A percentile compares a stretch with the other conserved stretches of the same genome.
phyloP scores from a whole-genome alignment of 139 green algal species.

The Spirogloea muscicola region DNA sequence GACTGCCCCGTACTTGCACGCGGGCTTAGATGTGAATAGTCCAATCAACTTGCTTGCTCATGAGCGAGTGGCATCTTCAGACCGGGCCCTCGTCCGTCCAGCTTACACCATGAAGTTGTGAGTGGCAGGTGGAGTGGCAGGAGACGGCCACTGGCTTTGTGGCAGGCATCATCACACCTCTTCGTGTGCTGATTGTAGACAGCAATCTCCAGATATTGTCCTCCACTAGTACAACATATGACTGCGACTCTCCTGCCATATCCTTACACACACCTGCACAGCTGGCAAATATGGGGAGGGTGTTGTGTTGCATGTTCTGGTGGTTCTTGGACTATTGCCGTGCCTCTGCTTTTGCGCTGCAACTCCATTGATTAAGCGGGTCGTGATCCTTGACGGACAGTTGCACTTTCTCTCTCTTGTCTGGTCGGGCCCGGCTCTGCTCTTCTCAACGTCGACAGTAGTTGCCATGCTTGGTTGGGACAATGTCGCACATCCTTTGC shows the following conservation, averaged over 20 bases:
- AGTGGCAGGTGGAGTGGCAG: constrained; percentile 33
- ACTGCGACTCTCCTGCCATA: constrained; percentile 34
- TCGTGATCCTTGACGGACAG: constrained; percentile 25
- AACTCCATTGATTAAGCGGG: too few species aligned
- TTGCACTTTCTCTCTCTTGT: constrained; percentile 28
- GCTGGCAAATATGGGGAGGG: too few species aligned
- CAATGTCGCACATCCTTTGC: constrained; percentile 6
- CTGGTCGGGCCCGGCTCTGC: constrained; percentile 42
- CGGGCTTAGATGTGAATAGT: too few species aligned
- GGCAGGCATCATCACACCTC: constrained; percentile 29
- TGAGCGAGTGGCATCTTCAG: too few species aligned
- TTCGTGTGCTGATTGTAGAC: constrained; percentile 32
- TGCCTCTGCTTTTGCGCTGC: too few species aligned
- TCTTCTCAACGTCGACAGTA: constrained; percentile 34
- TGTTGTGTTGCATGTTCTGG: too few species aligned
- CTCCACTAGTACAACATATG: constrained; percentile 13
- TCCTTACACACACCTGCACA: too few species aligned
- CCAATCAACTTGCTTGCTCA: too few species aligned
- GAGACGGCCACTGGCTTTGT: constrained; percentile 17
- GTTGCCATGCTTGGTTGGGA: constrained; percentile 42
- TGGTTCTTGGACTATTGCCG: too few species aligned
- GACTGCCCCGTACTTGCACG: too few species aligned
- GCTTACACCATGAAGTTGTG: neutral
- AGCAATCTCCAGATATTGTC: constrained; percentile 22
- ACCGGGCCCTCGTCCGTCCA: neutral